Conservation (phyloP, 768 basidiomycete species). For the Tylopilus sp. region DNA sequence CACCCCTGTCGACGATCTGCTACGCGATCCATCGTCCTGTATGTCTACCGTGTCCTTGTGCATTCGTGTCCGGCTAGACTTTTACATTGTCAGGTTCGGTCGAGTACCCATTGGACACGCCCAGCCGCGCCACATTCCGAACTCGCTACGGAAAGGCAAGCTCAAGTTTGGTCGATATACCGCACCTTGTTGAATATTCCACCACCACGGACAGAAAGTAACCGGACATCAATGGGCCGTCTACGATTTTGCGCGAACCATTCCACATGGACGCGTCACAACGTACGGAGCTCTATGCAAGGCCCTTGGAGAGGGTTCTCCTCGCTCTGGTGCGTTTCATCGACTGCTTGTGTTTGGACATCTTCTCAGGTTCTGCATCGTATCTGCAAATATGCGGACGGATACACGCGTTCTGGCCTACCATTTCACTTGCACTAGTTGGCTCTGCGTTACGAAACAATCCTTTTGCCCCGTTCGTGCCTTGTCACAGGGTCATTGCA, state of each 20-base stretch:
- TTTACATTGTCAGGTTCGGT: conserved; percentile 2
- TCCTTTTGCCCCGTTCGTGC: conserved; percentile 64
- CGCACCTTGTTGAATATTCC: background rate
- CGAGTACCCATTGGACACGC: conserved; percentile 11
- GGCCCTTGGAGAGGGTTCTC: conserved; percentile 52
- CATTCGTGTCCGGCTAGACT: too few relatives aligned
- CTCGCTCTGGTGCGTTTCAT: conserved; percentile 52
- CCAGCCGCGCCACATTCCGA: conserved; percentile 21
- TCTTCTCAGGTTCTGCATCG: background rate
- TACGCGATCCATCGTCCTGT: too few relatives aligned
- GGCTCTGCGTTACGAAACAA: conserved; percentile 61
- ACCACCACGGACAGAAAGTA: conserved; percentile 38
- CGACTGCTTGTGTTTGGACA: background rate
- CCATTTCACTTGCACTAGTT: conserved; percentile 33
- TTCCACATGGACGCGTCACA: conserved; percentile 50
- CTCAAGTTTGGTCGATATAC: background rate
- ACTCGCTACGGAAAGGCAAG: conserved; percentile 29
- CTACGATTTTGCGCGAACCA: conserved; percentile 49
- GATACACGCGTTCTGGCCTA: background rate
- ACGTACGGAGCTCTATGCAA: conserved; percentile 55
- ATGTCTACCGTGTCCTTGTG: too few relatives aligned
- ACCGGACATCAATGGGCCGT: conserved; percentile 58
- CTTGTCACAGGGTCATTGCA: conserved; percentile 69
- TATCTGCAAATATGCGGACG: background rate
- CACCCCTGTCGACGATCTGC: too few relatives aligned